A percentile compares a stretch with the other conserved stretches of the same genome.
phyloP scores from a whole-genome alignment of 2,329 filamentous ascomycete species.

The Acephala macrosclerotiorum region DNA sequence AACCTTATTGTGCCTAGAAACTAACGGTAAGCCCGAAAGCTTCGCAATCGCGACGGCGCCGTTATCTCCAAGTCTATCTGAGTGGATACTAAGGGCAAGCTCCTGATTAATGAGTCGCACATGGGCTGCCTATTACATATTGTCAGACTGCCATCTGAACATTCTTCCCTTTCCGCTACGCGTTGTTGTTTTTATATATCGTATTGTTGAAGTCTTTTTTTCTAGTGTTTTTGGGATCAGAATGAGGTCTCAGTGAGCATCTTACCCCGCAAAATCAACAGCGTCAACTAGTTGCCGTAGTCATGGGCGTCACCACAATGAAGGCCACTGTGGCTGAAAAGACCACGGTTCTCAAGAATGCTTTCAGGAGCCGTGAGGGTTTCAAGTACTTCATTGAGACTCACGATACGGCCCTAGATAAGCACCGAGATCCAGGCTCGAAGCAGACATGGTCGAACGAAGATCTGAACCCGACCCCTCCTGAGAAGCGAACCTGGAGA shows the following conservation, averaged over 20 bases:
- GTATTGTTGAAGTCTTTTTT: background rate
- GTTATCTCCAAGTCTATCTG: constrained; percentile 18
- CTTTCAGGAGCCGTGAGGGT: constrained; percentile 31
- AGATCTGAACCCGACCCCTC: constrained; percentile 48
- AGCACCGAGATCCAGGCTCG: constrained; percentile 33
- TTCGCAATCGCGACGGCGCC: constrained; percentile 6
- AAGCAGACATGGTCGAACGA: constrained; percentile 38
- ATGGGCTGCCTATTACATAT: constrained; percentile 9
- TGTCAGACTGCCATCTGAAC: background rate
- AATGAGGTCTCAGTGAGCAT: background rate
- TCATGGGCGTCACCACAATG: constrained; percentile 30
- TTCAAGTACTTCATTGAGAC: constrained; percentile 36
- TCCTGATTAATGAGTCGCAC: constrained; percentile 2
- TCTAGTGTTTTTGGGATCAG: background rate
- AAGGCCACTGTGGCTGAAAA: constrained; percentile 26
- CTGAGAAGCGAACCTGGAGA: constrained; percentile 48
- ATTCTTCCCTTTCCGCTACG: background rate
- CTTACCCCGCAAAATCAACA: constrained; percentile 15
- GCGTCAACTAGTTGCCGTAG: constrained; percentile 6
- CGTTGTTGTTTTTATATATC: background rate
- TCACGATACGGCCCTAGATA: constrained; percentile 35
- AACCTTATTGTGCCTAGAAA: constrained; percentile 9
- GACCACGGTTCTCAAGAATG: constrained; percentile 31
- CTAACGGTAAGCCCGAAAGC: constrained; percentile 5
- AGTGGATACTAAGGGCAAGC: constrained; percentile 16